Conservation (phyloP, 139 green algal genomes). For the Raphidocelis subcapitata region DNA sequence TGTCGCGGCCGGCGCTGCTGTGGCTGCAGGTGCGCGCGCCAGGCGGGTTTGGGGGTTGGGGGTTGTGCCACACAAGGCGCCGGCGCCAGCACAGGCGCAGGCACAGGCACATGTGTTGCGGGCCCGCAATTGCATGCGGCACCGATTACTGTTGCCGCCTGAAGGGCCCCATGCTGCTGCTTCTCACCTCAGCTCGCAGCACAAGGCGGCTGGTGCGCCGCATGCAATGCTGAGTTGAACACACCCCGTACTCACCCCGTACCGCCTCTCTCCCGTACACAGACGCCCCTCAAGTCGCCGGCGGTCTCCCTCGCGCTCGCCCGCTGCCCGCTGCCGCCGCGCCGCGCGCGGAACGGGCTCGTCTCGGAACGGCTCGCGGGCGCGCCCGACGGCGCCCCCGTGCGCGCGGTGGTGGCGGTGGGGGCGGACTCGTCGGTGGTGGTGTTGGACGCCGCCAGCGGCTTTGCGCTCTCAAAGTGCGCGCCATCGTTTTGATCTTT, state of each 20-base stretch:
- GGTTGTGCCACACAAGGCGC: not conserved
- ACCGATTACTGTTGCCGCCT: too few relatives aligned
- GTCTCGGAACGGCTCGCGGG: not conserved
- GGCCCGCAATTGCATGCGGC: too few relatives aligned
- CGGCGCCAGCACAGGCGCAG: too few relatives aligned
- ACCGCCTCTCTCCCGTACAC: not conserved
- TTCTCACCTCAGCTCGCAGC: too few relatives aligned
- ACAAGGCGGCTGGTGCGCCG: too few relatives aligned
- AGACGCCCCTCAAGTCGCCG: conserved; percentile 15
- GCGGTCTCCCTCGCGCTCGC: conserved; percentile 19
- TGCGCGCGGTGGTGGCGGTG: conserved; percentile 16
- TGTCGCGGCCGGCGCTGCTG: conserved; percentile 23
- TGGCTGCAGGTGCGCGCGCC: conserved; percentile 1
- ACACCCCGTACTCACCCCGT: too few relatives aligned
- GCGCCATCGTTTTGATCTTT: not conserved
- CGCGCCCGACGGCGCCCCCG: not conserved
- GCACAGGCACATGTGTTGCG: too few relatives aligned
- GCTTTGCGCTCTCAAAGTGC: conserved; percentile 18
- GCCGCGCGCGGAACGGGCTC: not conserved
- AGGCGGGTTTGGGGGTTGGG: too few relatives aligned
- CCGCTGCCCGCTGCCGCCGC: conserved; percentile 27
- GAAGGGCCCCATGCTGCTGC: too few relatives aligned
- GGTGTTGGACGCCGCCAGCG: conserved; percentile 21
- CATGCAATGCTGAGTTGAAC: too few relatives aligned
- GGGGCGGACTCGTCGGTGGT: conserved; percentile 21